Conservation (phyloP, 192 early-diverging fungal genomes). For the Glomus cerebriforme region DNA sequence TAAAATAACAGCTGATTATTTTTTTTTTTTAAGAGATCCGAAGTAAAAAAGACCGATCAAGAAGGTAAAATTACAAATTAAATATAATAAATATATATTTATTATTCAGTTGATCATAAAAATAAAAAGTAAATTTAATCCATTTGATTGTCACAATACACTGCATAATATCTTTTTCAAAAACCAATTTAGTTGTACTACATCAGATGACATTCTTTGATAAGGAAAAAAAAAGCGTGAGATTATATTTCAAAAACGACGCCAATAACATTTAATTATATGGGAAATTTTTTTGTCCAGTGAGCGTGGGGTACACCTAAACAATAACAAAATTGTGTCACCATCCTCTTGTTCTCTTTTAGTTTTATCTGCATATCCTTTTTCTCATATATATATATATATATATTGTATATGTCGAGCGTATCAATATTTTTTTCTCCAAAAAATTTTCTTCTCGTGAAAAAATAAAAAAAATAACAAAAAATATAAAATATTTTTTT, state of each 20-base stretch:
- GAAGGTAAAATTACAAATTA: too few species aligned
- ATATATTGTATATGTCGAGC: background rate
- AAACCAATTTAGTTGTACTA: background rate
- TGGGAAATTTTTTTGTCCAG: background rate
- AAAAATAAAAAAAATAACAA: background rate
- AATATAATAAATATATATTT: too few species aligned
- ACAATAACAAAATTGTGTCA: background rate
- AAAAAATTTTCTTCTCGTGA: background rate
- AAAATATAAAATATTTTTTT: too few species aligned
- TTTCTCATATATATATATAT: background rate
- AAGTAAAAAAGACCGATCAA: too few species aligned
- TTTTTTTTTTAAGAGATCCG: too few species aligned
- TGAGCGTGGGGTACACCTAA: background rate
- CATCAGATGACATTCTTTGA: background rate
- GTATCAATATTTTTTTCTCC: background rate
- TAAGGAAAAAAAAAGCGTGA: too few species aligned
- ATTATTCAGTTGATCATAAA: background rate
- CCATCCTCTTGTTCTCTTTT: background rate
- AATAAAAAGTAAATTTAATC: background rate
- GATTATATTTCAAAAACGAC: background rate
- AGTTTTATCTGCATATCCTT: background rate
- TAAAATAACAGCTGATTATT: too few species aligned
- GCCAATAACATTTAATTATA: background rate
- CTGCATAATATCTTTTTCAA: background rate
- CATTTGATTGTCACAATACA: background rate